Conservation (phyloP, 2,329 filamentous ascomycete species). For the Xylariaceae sp. region DNA sequence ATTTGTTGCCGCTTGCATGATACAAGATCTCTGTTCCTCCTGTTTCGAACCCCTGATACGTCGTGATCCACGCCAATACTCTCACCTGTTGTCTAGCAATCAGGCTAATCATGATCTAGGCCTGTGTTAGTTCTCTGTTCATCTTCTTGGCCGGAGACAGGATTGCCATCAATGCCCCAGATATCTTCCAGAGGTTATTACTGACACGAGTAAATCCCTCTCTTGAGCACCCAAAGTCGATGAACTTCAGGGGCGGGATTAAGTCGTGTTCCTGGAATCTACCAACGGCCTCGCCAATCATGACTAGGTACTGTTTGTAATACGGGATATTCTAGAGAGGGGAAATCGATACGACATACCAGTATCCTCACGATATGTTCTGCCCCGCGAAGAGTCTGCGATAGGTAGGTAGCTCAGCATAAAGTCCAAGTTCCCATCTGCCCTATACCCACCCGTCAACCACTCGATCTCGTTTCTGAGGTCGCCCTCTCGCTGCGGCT, state of each 20-base stretch:
- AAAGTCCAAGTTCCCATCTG: too few species aligned
- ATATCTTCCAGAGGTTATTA: conserved; percentile 8
- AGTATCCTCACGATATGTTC: conserved; percentile 13
- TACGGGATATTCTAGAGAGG: not conserved
- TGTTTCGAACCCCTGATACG: conserved; percentile 9
- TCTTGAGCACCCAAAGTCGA: conserved; percentile 14
- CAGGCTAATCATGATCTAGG: conserved; percentile 13
- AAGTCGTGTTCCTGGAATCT: conserved; percentile 11
- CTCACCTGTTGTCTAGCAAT: conserved; percentile 6
- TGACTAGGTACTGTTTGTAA: conserved; percentile 7
- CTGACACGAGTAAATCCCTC: not conserved
- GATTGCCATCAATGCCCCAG: not conserved
- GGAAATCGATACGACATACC: conserved; percentile 2
- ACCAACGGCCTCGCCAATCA: conserved; percentile 6
- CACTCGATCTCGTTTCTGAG: conserved; percentile 13
- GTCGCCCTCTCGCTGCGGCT: not conserved
- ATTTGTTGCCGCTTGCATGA: conserved; percentile 6
- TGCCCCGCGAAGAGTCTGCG: conserved; percentile 13
- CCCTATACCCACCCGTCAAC: not conserved
- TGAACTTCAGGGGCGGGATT: conserved; percentile 13
- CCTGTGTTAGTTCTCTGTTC: not conserved
- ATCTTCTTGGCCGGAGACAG: not conserved
- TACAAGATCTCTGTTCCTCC: conserved; percentile 14
- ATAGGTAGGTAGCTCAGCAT: not conserved
- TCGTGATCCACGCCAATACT: not conserved